Evolutionary conservation across 2,329 filamentous ascomycete species (phyloP).

Genomic region (Pestalotiopsis sp.): DNA sequence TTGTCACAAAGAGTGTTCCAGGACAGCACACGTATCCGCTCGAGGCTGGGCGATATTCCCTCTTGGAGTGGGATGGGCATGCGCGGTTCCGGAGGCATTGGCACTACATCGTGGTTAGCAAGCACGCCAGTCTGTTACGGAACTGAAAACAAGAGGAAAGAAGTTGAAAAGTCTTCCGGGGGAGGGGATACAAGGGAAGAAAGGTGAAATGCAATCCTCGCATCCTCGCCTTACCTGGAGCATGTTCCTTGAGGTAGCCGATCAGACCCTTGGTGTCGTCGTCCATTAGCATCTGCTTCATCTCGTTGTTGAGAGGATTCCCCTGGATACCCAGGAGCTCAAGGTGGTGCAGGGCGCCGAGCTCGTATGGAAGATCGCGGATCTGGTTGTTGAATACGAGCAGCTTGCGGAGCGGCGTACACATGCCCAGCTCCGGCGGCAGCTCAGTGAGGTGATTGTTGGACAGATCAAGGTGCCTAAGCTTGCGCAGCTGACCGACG

Average conservation of each 20-base stretch:
- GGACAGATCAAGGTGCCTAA: constrained; percentile 85
- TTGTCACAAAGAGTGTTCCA: constrained; percentile 97
- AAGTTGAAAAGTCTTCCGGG: not conserved
- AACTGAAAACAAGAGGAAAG: not conserved
- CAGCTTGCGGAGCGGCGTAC: constrained; percentile 85
- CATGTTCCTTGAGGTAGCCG: constrained; percentile 78
- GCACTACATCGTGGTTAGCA: constrained; percentile 53
- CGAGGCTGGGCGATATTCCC: constrained; percentile 58
- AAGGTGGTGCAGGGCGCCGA: constrained; percentile 86
- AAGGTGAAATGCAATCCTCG: not conserved
- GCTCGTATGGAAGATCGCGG: constrained; percentile 77
- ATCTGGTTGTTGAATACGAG: constrained; percentile 91
- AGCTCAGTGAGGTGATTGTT: constrained; percentile 82
- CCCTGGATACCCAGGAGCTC: constrained; percentile 91
- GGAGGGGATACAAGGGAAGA: not conserved
- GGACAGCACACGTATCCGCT: constrained; percentile 83
- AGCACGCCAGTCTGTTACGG: not conserved
- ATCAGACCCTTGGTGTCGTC: constrained; percentile 86
- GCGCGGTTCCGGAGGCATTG: constrained; percentile 75
- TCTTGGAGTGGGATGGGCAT: constrained; percentile 78
- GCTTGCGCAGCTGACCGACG: constrained; percentile 79
- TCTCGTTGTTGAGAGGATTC: constrained; percentile 76
- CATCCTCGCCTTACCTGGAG: constrained; percentile 65
- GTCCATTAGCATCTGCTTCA: constrained; percentile 83
- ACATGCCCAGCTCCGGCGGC: constrained; percentile 93